Base-by-base conservation (phyloP, 1,284 basidiomycete genomes). In the Rhodotorula glutinis region DNA sequence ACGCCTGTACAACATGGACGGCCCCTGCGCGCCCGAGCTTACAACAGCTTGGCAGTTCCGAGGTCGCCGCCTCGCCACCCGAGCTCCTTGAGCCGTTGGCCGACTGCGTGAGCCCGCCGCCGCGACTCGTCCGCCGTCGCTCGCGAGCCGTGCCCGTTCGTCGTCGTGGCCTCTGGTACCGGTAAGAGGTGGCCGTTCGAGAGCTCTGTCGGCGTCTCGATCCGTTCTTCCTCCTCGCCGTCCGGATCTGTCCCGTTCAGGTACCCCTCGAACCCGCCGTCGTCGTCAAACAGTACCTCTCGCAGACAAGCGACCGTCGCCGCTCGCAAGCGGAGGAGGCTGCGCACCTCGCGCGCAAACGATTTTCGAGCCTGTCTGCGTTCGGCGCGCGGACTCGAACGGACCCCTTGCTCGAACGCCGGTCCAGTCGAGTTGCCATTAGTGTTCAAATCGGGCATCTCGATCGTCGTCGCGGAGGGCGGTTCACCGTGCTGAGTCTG, bases 231-330 rank as follows among this genome's bases (percentile, higher is more conserved):
- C 49, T 51, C 53, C 11, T 8, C 38, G 33, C 53, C 53, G n/a
- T 21, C 21, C 23, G 33, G 33, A 33, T 55, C 40, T 38, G 54
- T 25, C 30, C 27, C 55, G 21, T 44, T 53, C n/a, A 19, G 25
- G 3, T 57, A 58, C 2, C 29, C 54, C 9, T 44, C 60, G 23
- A 3, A 5, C 16, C 25, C 60, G 44, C 44, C 60, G 44, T 27
- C 44, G 27, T 9, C 52, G 21, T 46, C 62, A n/a, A 63, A 64
- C 3, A 67, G 52, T 27, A 53, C 29, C 33, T 59, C 54, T 1
- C 57, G 33, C 27, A 68, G 23, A 11, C 54, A 49, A 2, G 60
- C 55, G 52, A 68, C 66, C 27, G 62, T 62, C 41, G 64, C 56
- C 23, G 27, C 53, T 16, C 66, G 16, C 7, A 68, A 43, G 17